A percentile compares a stretch with the other conserved stretches of the same genome.
Conservation (phyloP, 139 green algal genomes). For the Nannochloris sp. region DNA sequence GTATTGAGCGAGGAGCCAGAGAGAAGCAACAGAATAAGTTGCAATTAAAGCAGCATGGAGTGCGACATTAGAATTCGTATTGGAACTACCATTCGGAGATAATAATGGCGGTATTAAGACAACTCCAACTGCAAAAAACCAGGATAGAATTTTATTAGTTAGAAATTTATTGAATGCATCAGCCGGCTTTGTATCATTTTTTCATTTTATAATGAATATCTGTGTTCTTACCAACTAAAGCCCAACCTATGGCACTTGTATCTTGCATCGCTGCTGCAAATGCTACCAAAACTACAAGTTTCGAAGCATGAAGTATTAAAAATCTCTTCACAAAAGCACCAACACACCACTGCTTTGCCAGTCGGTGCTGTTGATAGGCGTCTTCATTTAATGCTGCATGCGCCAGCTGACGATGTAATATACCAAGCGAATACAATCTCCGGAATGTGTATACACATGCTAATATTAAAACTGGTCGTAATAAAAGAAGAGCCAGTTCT, state of each 20-base stretch:
- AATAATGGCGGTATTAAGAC: conserved; percentile 22
- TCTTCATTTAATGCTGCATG: neutral
- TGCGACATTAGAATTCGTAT: neutral
- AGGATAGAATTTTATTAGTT: neutral
- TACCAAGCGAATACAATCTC: conserved; percentile 9
- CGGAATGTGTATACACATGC: neutral
- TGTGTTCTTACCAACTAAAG: conserved; percentile 7
- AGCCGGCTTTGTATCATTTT: no score
- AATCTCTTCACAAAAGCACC: conserved; percentile 17
- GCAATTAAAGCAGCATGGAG: neutral
- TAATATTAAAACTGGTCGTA: conserved; percentile 22
- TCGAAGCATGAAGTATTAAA: conserved; percentile 32
- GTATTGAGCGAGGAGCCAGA: conserved; percentile 38
- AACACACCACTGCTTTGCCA: conserved; percentile 11
- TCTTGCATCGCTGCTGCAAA: conserved; percentile 34
- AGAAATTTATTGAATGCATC: neutral
- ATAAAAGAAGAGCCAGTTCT: conserved; percentile 18
- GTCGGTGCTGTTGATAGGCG: neutral
- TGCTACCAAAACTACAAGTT: conserved; percentile 18
- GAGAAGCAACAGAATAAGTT: neutral
- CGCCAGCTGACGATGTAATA: conserved; percentile 15
- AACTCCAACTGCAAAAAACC: conserved; percentile 13
- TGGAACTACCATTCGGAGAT: neutral
- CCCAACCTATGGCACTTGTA: conserved; percentile 25
- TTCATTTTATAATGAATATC: neutral